phyloP scores from a whole-genome alignment of 169 alveolate genomes.

The Miamiensis avidus region DNA sequence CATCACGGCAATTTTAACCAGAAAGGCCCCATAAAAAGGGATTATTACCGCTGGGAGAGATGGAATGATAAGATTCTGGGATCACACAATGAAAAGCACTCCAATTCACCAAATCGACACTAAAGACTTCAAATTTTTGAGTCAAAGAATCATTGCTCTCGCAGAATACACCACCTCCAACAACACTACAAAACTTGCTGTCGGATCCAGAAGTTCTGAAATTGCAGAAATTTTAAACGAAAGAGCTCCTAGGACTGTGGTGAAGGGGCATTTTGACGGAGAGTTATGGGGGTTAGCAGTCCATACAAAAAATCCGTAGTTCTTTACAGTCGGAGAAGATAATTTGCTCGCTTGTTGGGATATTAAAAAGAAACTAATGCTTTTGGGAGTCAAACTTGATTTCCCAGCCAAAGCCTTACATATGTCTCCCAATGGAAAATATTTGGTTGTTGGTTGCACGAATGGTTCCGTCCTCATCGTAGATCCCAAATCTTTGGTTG shows the following conservation, averaged over 20 bases:
- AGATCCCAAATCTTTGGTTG: conserved; percentile 64
- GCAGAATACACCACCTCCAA: neutral
- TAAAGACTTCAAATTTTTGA: conserved; percentile 18
- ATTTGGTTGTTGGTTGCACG: conserved; percentile 77
- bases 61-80: conserved; percentile 68
- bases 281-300: conserved; percentile 84
- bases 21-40: conserved; percentile 65
- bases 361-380: conserved; percentile 49
- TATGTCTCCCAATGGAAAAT: conserved; percentile 61
- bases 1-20: conserved; percentile 54
- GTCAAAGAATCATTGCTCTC: neutral
- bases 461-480: conserved; percentile 75
- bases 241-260: conserved; percentile 33
- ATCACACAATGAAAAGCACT: conserved; percentile 25
- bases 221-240: conserved; percentile 56
- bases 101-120: conserved; percentile 39
- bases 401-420: conserved; percentile 69
- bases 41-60: conserved; percentile 81
- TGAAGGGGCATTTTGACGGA: conserved; percentile 77
- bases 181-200: conserved; percentile 8
- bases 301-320: conserved; percentile 71
- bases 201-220: conserved; percentile 88
- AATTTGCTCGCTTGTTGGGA: conserved; percentile 79
- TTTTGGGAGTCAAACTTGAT: conserved; percentile 55
- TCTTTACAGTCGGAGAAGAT: conserved; percentile 85